Conservation (phyloP, 2,329 filamentous ascomycete species). For the Microdochium trichocladiopsis region DNA sequence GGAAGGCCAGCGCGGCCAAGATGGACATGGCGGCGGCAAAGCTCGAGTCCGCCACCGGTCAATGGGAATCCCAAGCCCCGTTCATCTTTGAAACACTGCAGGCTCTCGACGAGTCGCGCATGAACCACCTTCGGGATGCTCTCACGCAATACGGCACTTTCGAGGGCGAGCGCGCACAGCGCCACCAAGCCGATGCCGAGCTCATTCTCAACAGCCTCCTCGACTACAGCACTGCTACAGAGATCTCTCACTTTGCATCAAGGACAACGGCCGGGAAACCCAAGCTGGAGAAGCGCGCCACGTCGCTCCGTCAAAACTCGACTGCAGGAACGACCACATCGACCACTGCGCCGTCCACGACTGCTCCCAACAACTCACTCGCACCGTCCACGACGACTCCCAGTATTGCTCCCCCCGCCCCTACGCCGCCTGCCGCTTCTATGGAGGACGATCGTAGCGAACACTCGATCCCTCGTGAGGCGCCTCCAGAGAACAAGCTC, state of each 20-base stretch:
- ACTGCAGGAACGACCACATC: conserved; percentile 14
- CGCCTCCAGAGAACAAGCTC: conserved; percentile 44
- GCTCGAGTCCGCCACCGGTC: conserved; percentile 69
- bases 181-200: conserved; percentile 66
- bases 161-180: conserved; percentile 80
- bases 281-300: conserved; percentile 33
- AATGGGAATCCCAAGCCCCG: conserved; percentile 92
- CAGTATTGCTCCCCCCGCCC: conserved; percentile 14
- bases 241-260: conserved; percentile 68
- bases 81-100: conserved; percentile 93
- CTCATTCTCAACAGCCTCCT: conserved; percentile 75
- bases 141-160: conserved; percentile 91
- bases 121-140: conserved; percentile 84
- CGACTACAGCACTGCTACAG: conserved; percentile 78
- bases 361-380: conserved; percentile 5
- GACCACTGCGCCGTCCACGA: not conserved
- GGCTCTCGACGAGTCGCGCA: conserved; percentile 77
- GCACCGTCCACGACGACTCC: conserved; percentile 13
- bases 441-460: conserved; percentile 35
- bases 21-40: conserved; percentile 66
- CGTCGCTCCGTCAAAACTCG: conserved; percentile 32
- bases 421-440: conserved; percentile 2
- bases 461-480: conserved; percentile 34
- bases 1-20: conserved; percentile 69
- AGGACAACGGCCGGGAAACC: conserved; percentile 35